A percentile compares a stretch with the other conserved stretches of the same genome.
Evolutionary conservation across 225 moss, liverwort and hornwort genomes (phyloP).

Genomic region (Straminergon stramineum): DNA sequence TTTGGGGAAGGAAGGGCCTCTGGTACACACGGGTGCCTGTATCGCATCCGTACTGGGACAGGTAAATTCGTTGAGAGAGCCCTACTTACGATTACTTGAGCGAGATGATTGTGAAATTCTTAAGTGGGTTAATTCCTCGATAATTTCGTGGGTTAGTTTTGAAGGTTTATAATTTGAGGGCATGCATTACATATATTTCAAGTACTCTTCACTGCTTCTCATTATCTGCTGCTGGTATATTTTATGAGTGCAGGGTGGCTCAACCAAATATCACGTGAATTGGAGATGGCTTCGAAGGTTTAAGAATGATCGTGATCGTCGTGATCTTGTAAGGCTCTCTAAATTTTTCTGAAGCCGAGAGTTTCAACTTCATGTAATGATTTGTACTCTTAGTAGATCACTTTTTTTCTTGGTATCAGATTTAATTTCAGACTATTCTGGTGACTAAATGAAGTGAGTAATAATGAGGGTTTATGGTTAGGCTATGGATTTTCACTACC

Average conservation of each 20-base stretch:
- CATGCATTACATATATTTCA: background rate
- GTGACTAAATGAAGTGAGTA: background rate
- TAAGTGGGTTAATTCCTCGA: background rate
- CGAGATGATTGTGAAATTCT: background rate
- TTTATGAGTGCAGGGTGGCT: conserved; percentile 80
- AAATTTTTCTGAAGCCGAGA: background rate
- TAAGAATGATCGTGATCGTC: conserved; percentile 96
- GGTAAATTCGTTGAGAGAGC: conserved; percentile 31
- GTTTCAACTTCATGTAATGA: background rate
- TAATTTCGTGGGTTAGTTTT: background rate
- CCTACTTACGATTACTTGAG: background rate
- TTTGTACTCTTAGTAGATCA: background rate
- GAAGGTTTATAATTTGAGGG: background rate
- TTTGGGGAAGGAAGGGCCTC: conserved; percentile 96
- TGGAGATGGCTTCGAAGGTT: conserved; percentile 98
- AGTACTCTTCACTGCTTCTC: background rate
- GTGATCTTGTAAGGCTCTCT: conserved; percentile 76
- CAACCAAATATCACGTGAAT: conserved; percentile 92
- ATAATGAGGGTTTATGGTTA: background rate
- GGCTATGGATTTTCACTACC: background rate
- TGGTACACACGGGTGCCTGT: conserved; percentile 98
- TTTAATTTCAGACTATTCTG: background rate
- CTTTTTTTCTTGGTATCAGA: background rate
- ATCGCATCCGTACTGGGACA: conserved; percentile 97
- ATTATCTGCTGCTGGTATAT: background rate